Evolutionary conservation across 2,329 filamentous ascomycete species (phyloP).

Genomic region (Penicillium verrucosum): DNA sequence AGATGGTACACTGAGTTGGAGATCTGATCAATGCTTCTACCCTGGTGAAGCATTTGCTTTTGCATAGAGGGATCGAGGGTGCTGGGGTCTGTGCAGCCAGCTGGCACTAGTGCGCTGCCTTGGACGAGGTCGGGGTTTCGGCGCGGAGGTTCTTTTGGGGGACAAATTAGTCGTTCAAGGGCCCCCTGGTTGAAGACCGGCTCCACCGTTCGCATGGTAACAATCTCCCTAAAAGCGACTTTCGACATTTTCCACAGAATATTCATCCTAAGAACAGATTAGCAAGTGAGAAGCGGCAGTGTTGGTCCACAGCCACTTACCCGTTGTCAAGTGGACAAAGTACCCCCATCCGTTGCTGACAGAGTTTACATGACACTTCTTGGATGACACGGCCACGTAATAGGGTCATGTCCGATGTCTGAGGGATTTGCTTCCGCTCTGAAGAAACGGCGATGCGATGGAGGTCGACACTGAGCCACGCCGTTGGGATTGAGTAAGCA

Average conservation of each 20-base stretch:
- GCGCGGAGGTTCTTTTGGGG: slow-evolving; percentile 22
- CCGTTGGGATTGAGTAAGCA: slow-evolving; percentile 36
- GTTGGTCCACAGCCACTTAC: slow-evolving; percentile 24
- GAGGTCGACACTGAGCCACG: slow-evolving; percentile 39
- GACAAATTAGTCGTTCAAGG: slow-evolving; percentile 30
- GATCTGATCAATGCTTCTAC: slow-evolving; percentile 37
- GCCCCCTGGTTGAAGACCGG: slow-evolving; percentile 35
- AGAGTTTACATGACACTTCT: slow-evolving; percentile 38
- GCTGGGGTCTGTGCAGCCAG: slow-evolving; percentile 15
- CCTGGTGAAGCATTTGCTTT: slow-evolving; percentile 38
- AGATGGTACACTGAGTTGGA: slow-evolving; percentile 39
- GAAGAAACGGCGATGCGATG: slow-evolving; percentile 37
- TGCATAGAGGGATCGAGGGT: slow-evolving; percentile 25
- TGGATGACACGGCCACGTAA: slow-evolving; percentile 37
- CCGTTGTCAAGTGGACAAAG: slow-evolving; percentile 36
- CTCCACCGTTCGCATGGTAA: slow-evolving; percentile 39
- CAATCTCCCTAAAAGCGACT: slow-evolving; percentile 39
- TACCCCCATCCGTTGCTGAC: slow-evolving; percentile 39
- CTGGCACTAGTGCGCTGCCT: slow-evolving; percentile 27
- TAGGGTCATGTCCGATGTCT: slow-evolving; percentile 35
- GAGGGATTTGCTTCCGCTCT: slow-evolving; percentile 37
- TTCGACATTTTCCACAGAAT: slow-evolving; percentile 42
- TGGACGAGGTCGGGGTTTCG: slow-evolving; percentile 18
- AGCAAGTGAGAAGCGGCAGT: neutral
- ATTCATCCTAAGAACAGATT: slow-evolving; percentile 27